Evolutionary conservation across 305 asterid species (phyloP).

Genomic region (Stenogyne calaminthoides): DNA sequence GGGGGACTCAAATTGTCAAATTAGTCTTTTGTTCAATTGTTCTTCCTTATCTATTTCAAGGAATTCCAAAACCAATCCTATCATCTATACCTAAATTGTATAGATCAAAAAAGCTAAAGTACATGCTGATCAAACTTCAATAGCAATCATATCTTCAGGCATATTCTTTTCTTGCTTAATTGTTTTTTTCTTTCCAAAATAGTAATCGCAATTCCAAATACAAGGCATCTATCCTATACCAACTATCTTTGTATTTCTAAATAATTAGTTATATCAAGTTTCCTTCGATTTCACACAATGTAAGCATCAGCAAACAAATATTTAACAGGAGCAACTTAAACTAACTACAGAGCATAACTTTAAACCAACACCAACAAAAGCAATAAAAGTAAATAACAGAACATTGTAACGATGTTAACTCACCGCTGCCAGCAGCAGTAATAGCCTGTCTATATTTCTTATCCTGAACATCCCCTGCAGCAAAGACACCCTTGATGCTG

Average conservation of each 20-base stretch:
- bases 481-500: slow-evolving; percentile 86
- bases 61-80: slow-evolving; percentile 6
- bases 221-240: slow-evolving; percentile 22
- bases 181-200: background rate
- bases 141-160: slow-evolving; percentile 7
- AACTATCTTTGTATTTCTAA: background rate
- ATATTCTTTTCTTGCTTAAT: slow-evolving; percentile 24
- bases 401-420: slow-evolving; percentile 24
- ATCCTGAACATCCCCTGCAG: slow-evolving; percentile 99
- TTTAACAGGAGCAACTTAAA: slow-evolving; percentile 1
- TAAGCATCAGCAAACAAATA: slow-evolving; percentile 6
- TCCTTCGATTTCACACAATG: background rate
- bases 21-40: background rate
- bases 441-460: slow-evolving; percentile 95
- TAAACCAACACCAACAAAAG: background rate
- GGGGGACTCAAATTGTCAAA: background rate
- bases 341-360: slow-evolving; percentile 1
- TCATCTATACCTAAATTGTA: background rate
- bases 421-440: slow-evolving; percentile 95
- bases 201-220: slow-evolving; percentile 4
- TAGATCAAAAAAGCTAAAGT: slow-evolving; percentile 5
- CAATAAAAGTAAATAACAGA: background rate
- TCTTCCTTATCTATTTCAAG: slow-evolving; percentile 9
- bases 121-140: slow-evolving; percentile 20
- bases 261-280: background rate